Evolutionary conservation across 192 early-diverging fungal genomes (phyloP), one percentile per base, ranked within the genome.

Genomic region (Coemansia sp.): DNA sequence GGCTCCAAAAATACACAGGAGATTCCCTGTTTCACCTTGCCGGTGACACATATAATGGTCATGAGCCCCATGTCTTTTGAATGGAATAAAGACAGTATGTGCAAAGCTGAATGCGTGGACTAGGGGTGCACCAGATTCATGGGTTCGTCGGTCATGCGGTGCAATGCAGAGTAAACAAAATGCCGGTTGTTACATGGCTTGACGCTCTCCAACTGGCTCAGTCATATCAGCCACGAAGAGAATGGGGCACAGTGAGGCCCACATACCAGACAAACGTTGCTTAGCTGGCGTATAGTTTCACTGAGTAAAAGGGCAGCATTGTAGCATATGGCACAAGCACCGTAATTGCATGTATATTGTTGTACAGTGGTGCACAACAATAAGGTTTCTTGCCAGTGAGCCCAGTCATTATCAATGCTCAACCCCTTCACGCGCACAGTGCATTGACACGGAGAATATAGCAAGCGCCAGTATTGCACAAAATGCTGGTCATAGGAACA

Each of bases 111-210:
- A 23, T 56, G 55, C n/a, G 35, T 25, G 29, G n/a, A 56, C 17
- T 32, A n/a, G 11, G 35, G 35, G 56, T 58, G 56, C 39, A 41
- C 56, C 56, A 17, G 29, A 41, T 38, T 41, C 56, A 38, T 19
- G 37, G 56, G 39, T 58, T 35, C 29, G 17, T 7, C n/a, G 48
- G 48, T 49, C 48, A 49, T 49, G 48, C 48, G n/a, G 48, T 49
- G 48, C 48, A 17, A 49, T 49, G 48, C 48, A 49, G 15, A 49
- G 17, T 49, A 49, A 49, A 21, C 48, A 21, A 4, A 7, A n/a
- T 19, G 48, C 48, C 39, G 3, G 10, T 45, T 15, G 41, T n/a
- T 45, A 38, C 41, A 45, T 45, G 9, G 6, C 8, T 35, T 35
- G 32, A 35, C 32, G 41, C 41, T n/a, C 41, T 4, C 14, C 41